A percentile compares a stretch with the other conserved stretches of the same genome.
phyloP scores from a whole-genome alignment of 768 basidiomycete genomes.

The Daedalea quercina region DNA sequence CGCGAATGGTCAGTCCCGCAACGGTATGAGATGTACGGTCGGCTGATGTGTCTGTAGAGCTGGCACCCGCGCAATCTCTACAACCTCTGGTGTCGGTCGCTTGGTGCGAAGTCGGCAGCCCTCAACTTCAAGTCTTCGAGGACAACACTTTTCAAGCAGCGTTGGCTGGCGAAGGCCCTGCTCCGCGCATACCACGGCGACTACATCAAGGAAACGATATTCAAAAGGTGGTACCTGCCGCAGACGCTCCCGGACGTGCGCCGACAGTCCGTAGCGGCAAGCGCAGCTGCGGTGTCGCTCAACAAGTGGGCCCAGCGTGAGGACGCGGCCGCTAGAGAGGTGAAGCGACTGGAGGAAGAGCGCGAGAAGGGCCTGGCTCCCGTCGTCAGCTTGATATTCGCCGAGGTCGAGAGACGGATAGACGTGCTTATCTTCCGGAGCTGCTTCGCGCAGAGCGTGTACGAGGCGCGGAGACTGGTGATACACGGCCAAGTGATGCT shows the following conservation, averaged over 20 bases:
- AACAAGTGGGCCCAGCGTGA: conserved; percentile 48
- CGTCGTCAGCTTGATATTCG: conserved; percentile 91
- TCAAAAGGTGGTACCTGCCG: conserved; percentile 94
- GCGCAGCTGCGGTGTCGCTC: conserved; percentile 41
- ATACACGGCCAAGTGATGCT: conserved; percentile 82
- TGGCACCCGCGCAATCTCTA: conserved; percentile 87
- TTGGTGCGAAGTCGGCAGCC: conserved; percentile 38
- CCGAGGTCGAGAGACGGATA: conserved; percentile 89
- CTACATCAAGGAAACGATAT: conserved; percentile 85
- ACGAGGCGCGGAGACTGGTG: conserved; percentile 82
- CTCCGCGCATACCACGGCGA: conserved; percentile 95
- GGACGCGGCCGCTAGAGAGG: conserved; percentile 37
- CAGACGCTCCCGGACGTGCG: conserved; percentile 80
- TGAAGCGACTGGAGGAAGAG: conserved; percentile 41
- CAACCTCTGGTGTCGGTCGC: conserved; percentile 80
- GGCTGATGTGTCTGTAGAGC: conserved; percentile 43
- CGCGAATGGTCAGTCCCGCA: conserved; percentile 62
- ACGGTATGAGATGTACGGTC: background rate
- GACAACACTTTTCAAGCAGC: conserved; percentile 80
- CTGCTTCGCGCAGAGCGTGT: conserved; percentile 85
- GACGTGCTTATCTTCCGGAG: conserved; percentile 88
- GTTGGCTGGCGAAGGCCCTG: conserved; percentile 82
- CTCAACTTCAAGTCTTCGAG: conserved; percentile 49
- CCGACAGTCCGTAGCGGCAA: conserved; percentile 37
- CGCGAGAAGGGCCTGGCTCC: conserved; percentile 72